Evolutionary conservation across 495 filamentous ascomycete genomes (phyloP).

Genomic region (Xylaria longipes): DNA sequence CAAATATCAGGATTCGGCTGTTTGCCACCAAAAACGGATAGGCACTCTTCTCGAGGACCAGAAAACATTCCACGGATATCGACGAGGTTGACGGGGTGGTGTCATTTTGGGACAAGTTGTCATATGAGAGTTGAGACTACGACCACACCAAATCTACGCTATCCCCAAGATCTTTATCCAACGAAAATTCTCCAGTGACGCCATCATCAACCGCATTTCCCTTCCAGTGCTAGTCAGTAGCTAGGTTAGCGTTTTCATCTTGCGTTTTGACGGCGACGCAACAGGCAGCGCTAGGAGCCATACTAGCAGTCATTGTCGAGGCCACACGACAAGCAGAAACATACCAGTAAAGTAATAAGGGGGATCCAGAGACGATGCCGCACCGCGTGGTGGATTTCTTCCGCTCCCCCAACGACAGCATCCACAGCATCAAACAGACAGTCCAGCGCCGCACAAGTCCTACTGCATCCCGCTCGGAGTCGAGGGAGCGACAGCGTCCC

Average conservation of each 20-base stretch:
- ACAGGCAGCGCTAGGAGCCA: background rate
- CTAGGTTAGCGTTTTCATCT: background rate
- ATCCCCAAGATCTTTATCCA: background rate
- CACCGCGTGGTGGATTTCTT: slow-evolving; percentile 59
- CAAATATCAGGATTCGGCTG: background rate
- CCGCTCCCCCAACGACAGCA: slow-evolving; percentile 46
- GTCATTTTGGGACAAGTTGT: background rate
- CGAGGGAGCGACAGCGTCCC: slow-evolving; percentile 36
- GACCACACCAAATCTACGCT: background rate
- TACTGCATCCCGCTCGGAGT: slow-evolving; percentile 27
- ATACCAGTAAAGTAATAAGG: background rate
- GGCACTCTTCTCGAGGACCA: background rate
- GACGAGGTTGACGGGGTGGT: background rate
- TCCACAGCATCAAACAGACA: slow-evolving; percentile 42
- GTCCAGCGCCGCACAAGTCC: slow-evolving; percentile 39
- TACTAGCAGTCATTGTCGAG: background rate
- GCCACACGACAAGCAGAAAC: background rate
- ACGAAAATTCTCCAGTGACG: background rate
- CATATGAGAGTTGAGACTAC: background rate
- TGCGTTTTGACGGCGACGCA: background rate
- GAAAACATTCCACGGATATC: background rate
- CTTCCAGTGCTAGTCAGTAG: background rate
- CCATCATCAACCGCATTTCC: background rate
- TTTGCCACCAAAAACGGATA: background rate
- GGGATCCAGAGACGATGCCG: slow-evolving; percentile 48